Evolutionary conservation across 257 asterid species (phyloP).

Genomic region (Solanum clarkiae): DNA sequence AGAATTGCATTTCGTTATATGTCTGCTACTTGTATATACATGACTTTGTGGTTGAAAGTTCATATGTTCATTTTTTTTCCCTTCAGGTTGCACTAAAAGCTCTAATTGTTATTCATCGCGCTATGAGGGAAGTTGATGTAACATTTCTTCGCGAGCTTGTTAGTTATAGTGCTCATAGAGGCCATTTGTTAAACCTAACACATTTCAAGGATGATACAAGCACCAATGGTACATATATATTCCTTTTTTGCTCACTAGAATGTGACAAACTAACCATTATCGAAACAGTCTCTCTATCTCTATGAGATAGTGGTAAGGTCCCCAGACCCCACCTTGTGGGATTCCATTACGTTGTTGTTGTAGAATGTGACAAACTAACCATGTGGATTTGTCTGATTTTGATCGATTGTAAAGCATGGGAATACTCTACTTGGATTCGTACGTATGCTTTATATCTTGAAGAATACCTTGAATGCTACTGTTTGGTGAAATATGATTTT

Average conservation of each 20-base stretch:
- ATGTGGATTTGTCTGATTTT: slow-evolving; percentile 9
- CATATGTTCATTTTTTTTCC: neutral
- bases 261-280: neutral
- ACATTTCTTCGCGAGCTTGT: slow-evolving; percentile 60
- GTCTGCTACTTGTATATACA: neutral
- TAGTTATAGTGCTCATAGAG: slow-evolving; percentile 31
- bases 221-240: slow-evolving; percentile 31
- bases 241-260: neutral
- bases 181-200: slow-evolving; percentile 42
- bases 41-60: neutral
- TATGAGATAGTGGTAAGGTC: too few relatives aligned
- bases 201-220: slow-evolving; percentile 72
- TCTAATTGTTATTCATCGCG: slow-evolving; percentile 72
- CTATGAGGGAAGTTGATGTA: slow-evolving; percentile 66
- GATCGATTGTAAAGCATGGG: slow-evolving; percentile 39
- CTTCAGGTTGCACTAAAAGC: slow-evolving; percentile 69
- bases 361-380: slow-evolving; percentile 6
- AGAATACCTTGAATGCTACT: slow-evolving; percentile 69
- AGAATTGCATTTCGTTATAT: neutral
- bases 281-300: too few relatives aligned
- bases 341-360: too few relatives aligned
- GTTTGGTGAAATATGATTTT: slow-evolving; percentile 49
- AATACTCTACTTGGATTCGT: slow-evolving; percentile 65
- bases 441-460: slow-evolving; percentile 55
- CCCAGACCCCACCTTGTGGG: too few relatives aligned